These are phyloP conservation scores for Solanum hybrid DNA, from an alignment of 305 asterid species.

Conservation along the genomic window DNA sequence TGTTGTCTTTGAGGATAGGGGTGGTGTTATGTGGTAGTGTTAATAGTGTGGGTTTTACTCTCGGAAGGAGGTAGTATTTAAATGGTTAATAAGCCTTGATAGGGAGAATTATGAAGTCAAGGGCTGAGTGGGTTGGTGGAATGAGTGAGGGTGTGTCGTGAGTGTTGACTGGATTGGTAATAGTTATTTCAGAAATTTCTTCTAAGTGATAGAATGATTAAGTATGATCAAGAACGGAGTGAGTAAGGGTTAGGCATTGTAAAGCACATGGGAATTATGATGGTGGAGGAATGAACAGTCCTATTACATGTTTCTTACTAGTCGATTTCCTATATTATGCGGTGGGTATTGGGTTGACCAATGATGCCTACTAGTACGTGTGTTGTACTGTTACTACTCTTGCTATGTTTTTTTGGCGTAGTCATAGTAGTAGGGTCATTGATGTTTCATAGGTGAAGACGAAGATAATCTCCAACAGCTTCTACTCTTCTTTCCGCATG, in stretches of 20 bases:
- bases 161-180: neutral
- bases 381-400: neutral
- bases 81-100: neutral
- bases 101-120: neutral
- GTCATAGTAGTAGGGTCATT: neutral
- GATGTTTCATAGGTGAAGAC: neutral
- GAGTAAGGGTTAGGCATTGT: neutral
- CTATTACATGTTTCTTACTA: neutral
- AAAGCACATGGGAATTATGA: neutral
- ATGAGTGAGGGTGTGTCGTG: neutral
- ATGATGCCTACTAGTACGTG: neutral
- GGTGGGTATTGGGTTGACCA: neutral
- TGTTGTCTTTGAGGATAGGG: neutral
- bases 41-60: neutral
- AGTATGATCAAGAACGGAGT: neutral
- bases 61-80: neutral
- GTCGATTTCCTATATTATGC: neutral
- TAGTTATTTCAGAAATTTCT: no score
- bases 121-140: neutral
- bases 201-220: neutral
- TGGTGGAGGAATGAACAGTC: neutral
- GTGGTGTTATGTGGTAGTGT: neutral
- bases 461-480: neutral
- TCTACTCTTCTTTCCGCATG: neutral
- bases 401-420: neutral